Evolutionary conservation across 1,139 yeast species (phyloP).

Genomic region (Zygosaccharomyces sapae): DNA sequence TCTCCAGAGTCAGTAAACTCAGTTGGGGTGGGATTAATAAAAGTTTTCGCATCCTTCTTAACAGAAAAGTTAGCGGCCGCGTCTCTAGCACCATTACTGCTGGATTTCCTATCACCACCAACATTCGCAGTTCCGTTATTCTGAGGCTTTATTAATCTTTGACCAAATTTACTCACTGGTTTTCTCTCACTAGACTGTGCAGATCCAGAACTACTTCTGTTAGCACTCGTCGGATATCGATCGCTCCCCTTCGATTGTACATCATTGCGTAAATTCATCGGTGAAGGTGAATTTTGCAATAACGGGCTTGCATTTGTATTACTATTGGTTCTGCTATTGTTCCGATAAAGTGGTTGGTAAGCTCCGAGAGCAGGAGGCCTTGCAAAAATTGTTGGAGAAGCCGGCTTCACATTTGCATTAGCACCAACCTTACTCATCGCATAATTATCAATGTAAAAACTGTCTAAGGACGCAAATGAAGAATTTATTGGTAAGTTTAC

Average conservation of each 20-base stretch:
- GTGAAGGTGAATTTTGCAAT: constrained; percentile 10
- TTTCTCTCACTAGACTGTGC: constrained; percentile 1
- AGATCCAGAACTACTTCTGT: constrained; percentile 2
- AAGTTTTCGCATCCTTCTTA: constrained; percentile 2
- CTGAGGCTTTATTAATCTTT: neutral
- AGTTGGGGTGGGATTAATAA: constrained; percentile 1
- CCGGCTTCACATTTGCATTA: constrained; percentile 10
- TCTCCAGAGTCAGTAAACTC: neutral
- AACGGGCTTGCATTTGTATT: constrained; percentile 3
- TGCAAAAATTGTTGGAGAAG: constrained; percentile 14
- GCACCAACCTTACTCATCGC: constrained; percentile 32
- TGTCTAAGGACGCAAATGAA: constrained; percentile 73
- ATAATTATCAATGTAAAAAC: constrained; percentile 57
- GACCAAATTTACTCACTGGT: neutral
- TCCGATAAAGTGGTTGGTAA: constrained; percentile 2
- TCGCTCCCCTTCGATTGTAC: constrained; percentile 12
- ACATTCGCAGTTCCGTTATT: neutral
- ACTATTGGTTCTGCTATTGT: constrained; percentile 5
- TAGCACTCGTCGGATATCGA: constrained; percentile 8
- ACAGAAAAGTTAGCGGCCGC: neutral
- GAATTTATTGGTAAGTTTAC: constrained; percentile 61
- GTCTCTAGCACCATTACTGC: neutral
- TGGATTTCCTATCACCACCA: neutral
- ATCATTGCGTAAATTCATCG: constrained; percentile 8
- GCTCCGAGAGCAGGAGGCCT: constrained; percentile 20